Conservation (phyloP, 2,329 filamentous ascomycete species). For the Mollisiaceae sp. region DNA sequence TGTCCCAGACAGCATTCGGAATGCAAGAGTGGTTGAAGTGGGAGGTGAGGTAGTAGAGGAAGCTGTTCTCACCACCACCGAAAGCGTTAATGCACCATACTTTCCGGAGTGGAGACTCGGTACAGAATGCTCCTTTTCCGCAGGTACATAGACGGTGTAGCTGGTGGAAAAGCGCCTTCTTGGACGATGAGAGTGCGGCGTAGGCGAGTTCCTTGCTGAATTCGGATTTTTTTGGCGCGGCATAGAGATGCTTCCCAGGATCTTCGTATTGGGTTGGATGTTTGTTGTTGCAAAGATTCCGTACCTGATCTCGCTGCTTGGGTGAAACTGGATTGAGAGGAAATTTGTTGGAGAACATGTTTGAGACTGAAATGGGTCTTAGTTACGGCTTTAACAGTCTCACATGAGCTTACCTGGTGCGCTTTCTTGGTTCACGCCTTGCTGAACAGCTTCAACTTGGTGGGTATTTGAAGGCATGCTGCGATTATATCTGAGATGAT, state of each 20-base stretch:
- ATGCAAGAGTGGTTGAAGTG: slow-evolving; percentile 1
- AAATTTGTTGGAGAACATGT: slow-evolving; percentile 2
- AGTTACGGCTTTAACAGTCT: neutral
- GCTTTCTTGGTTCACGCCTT: neutral
- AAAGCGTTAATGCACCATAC: neutral
- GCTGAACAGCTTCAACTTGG: neutral
- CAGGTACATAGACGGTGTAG: neutral
- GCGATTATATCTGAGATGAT: no score
- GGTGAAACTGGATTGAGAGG: neutral
- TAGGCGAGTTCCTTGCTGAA: slow-evolving; percentile 2
- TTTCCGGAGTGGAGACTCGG: neutral
- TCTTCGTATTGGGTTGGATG: neutral
- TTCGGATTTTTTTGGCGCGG: neutral
- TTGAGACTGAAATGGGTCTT: neutral
- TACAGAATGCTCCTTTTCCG: neutral
- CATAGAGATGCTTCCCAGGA: slow-evolving; percentile 1
- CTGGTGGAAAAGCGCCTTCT: neutral
- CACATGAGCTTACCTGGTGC: neutral
- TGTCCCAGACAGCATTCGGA: neutral
- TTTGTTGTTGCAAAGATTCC: neutral
- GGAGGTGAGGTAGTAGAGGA: neutral
- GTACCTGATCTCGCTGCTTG: neutral
- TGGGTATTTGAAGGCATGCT: no score
- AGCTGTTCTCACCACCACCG: neutral
- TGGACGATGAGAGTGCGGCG: neutral